phyloP scores from a whole-genome alignment of 2,329 filamentous ascomycete genomes.

The Colletotrichum limetticola region DNA sequence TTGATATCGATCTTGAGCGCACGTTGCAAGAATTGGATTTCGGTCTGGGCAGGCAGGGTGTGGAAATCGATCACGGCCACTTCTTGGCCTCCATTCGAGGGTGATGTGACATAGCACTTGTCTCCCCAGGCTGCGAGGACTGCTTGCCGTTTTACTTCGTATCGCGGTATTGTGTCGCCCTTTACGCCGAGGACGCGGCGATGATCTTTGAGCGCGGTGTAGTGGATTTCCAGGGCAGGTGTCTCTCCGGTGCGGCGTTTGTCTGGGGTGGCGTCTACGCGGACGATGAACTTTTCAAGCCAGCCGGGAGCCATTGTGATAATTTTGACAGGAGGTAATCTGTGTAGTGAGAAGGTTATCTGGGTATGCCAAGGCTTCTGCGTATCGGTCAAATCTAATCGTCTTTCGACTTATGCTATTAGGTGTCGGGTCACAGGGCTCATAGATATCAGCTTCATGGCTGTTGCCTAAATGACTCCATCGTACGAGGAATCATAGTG shows the following conservation, averaged over 20 bases:
- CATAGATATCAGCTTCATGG: background rate
- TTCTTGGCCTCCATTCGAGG: constrained; percentile 6
- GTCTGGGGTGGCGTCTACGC: constrained; percentile 9
- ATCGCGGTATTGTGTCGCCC: constrained; percentile 12
- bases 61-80: constrained; percentile 14
- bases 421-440: background rate
- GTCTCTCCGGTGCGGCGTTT: constrained; percentile 9
- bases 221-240: constrained; percentile 12
- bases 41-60: background rate
- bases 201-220: constrained; percentile 11
- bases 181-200: constrained; percentile 14
- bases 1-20: background rate
- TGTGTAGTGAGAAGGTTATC: background rate
- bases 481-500: background rate
- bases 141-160: constrained; percentile 15
- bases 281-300: constrained; percentile 22
- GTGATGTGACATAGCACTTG: constrained; percentile 14
- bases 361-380: background rate
- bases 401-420: background rate
- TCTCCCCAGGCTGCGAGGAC: constrained; percentile 7
- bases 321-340: background rate
- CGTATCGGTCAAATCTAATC: background rate
- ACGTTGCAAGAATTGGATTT: background rate
- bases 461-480: background rate
- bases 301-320: constrained; percentile 19